These are phyloP conservation scores for Phytophthora pinifolia DNA, from an alignment of 352 stramenopile species.

Conservation along the genomic window DNA sequence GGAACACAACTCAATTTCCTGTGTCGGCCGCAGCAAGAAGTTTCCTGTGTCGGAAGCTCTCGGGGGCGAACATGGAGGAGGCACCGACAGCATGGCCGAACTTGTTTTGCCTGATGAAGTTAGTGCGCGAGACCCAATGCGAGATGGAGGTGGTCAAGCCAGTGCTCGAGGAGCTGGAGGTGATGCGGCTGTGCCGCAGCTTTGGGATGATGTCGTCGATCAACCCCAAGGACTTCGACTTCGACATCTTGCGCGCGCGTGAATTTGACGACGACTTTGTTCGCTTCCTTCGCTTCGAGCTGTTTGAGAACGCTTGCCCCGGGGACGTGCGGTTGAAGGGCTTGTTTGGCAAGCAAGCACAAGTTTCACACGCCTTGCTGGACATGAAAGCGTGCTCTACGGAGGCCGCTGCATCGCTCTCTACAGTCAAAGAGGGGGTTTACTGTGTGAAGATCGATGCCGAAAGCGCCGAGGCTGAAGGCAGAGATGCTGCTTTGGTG, in stretches of 20 bases:
- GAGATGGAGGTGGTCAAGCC: slow-evolving; percentile 73
- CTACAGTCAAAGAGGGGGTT: slow-evolving; percentile 42
- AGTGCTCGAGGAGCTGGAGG: slow-evolving; percentile 67
- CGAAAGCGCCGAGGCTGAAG: not conserved
- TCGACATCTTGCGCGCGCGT: slow-evolving; percentile 35
- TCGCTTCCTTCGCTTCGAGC: slow-evolving; percentile 50
- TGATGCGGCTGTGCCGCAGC: slow-evolving; percentile 60
- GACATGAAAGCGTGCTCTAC: slow-evolving; percentile 40
- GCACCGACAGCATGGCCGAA: not conserved
- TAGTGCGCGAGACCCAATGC: slow-evolving; percentile 54
- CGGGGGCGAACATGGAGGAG: not conserved
- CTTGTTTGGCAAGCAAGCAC: slow-evolving; percentile 61
- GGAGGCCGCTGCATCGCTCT: slow-evolving; percentile 30
- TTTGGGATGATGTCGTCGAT: slow-evolving; percentile 52
- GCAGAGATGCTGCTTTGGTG: slow-evolving; percentile 27
- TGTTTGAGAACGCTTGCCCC: slow-evolving; percentile 31
- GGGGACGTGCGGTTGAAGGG: slow-evolving; percentile 31
- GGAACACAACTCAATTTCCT: too few relatives aligned
- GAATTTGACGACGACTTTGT: slow-evolving; percentile 72
- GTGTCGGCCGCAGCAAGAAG: too few relatives aligned
- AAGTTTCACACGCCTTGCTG: slow-evolving; percentile 42
- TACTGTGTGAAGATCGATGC: slow-evolving; percentile 44
- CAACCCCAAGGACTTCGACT: slow-evolving; percentile 54
- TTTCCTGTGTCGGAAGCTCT: too few relatives aligned
- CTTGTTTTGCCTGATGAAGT: slow-evolving; percentile 52